A percentile compares a stretch with the other conserved stretches of the same genome.
Evolutionary conservation across 768 basidiomycete species (phyloP).

Genomic region (Pleurotus cornucopiae): DNA sequence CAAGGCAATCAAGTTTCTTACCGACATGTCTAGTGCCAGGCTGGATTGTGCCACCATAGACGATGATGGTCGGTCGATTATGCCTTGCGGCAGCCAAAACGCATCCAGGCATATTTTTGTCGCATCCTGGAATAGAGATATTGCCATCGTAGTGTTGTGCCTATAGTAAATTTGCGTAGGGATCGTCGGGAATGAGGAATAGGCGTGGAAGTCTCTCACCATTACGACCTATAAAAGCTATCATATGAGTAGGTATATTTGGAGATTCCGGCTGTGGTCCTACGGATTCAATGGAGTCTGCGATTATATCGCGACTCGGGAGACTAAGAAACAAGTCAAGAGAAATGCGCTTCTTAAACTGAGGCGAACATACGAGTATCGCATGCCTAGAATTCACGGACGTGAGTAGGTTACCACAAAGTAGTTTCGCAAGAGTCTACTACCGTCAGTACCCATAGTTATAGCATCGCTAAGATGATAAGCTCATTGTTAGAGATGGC

Average conservation of each 20-base stretch:
- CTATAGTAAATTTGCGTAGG: conserved; percentile 26
- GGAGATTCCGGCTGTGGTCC: conserved; percentile 11
- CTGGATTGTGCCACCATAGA: conserved; percentile 85
- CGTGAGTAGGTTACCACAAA: neutral
- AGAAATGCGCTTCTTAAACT: neutral
- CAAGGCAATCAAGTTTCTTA: conserved; percentile 21
- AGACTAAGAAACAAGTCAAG: conserved; percentile 38
- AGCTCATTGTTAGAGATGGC: no score
- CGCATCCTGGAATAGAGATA: conserved; percentile 83
- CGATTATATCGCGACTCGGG: conserved; percentile 85
- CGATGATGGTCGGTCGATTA: conserved; percentile 83
- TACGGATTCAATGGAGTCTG: conserved; percentile 85
- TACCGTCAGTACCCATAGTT: conserved; percentile 86
- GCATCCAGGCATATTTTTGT: conserved; percentile 92
- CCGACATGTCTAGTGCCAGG: conserved; percentile 69
- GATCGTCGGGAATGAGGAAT: neutral
- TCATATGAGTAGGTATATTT: conserved; percentile 1
- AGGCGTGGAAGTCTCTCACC: conserved; percentile 27
- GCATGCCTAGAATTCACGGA: conserved; percentile 59
- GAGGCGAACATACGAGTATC: conserved; percentile 66
- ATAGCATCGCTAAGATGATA: conserved; percentile 63
- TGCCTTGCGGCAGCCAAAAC: conserved; percentile 83
- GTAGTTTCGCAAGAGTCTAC: conserved; percentile 12
- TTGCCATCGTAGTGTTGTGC: conserved; percentile 89
- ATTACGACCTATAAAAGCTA: conserved; percentile 42